phyloP scores from a whole-genome alignment of 2,329 filamentous ascomycete species.

The Cryphonectria naterciae region DNA sequence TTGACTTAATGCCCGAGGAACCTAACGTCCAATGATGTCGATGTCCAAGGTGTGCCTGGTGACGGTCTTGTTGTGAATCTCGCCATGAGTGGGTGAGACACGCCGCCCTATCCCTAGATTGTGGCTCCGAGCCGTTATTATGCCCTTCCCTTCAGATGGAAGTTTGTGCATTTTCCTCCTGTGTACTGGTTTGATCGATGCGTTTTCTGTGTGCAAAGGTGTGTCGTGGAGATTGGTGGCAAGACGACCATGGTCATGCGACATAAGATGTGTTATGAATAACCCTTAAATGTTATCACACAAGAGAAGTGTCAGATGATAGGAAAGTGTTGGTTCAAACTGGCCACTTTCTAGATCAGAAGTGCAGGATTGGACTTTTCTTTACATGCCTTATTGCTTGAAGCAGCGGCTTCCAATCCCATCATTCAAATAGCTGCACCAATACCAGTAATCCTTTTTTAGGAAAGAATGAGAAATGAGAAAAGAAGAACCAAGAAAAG shows the following conservation, averaged over 20 bases:
- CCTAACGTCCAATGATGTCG: background rate
- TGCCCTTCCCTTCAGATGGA: background rate
- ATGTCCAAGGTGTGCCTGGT: background rate
- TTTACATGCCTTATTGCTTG: background rate
- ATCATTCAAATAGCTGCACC: background rate
- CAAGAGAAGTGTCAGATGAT: background rate
- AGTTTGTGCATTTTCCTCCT: background rate
- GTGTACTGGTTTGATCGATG: background rate
- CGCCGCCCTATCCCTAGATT: background rate
- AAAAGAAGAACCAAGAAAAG: no score
- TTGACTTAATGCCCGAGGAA: background rate
- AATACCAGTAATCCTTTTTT: background rate
- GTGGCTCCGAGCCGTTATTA: background rate
- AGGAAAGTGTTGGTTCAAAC: background rate
- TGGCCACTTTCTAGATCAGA: background rate
- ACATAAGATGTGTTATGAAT: background rate
- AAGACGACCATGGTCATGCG: background rate
- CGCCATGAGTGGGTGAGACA: background rate
- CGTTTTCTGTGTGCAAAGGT: background rate
- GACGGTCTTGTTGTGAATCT: background rate
- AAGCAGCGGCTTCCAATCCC: background rate
- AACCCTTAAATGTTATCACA: background rate
- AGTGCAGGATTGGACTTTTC: background rate
- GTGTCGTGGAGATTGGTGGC: background rate
- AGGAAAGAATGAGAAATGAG: no score